A percentile compares a stretch with the other conserved stretches of the same genome.
Conservation (phyloP, 257 asterid genomes). For the Solanum pimpinellifolium region DNA sequence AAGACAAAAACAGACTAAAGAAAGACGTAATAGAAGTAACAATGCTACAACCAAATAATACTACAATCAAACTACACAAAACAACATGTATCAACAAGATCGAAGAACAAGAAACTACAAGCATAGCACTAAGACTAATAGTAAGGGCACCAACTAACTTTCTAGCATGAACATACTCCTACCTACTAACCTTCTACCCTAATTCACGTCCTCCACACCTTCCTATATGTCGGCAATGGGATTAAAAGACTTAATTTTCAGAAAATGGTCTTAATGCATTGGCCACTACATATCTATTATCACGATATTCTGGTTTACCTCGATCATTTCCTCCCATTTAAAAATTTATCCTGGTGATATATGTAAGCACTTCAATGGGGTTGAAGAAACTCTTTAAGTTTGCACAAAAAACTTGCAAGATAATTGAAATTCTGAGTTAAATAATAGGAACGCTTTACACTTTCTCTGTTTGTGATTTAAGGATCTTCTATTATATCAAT, state of each 20-base stretch:
- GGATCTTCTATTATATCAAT: neutral
- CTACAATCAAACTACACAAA: neutral
- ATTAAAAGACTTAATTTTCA: neutral
- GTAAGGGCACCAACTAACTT: neutral
- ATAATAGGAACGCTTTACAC: neutral
- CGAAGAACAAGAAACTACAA: neutral
- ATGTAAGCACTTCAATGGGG: neutral
- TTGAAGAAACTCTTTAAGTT: neutral
- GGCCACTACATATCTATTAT: neutral
- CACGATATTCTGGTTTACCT: neutral
- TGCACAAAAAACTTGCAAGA: neutral
- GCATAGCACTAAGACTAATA: neutral
- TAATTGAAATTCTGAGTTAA: neutral
- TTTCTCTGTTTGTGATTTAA: neutral
- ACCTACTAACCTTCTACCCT: neutral
- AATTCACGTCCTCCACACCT: neutral
- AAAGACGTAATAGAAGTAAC: neutral
- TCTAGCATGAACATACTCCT: neutral
- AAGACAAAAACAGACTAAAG: neutral
- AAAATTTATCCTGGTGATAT: neutral
- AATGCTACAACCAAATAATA: neutral
- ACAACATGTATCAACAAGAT: neutral
- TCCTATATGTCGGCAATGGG: neutral
- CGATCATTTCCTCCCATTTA: neutral
- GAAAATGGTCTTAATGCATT: neutral